These are phyloP conservation scores for Xerocomellus amylosporus DNA, from an alignment of 768 basidiomycete genomes.

Conservation along the genomic window DNA sequence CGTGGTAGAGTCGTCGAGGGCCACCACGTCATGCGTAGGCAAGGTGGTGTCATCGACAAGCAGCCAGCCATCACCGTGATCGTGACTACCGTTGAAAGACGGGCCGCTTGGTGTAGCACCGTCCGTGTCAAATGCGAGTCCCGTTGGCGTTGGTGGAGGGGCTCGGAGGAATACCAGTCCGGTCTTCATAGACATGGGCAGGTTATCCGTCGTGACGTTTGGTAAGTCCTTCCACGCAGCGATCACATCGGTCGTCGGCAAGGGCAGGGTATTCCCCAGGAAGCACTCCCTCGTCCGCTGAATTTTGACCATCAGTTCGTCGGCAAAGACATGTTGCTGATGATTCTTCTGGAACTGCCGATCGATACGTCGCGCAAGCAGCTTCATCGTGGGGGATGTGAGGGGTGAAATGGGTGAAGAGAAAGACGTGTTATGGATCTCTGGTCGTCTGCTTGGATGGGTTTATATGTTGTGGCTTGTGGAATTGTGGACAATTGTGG, in stretches of 20 bases:
- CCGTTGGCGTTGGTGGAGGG: constrained; percentile 23
- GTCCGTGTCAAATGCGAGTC: constrained; percentile 1
- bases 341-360: constrained; percentile 14
- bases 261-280: constrained; percentile 11
- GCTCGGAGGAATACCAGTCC: constrained; percentile 1
- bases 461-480: constrained; percentile 19
- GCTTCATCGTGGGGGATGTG: constrained; percentile 4
- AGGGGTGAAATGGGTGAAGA: neutral
- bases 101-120: neutral
- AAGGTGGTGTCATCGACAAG: neutral
- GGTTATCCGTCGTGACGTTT: constrained; percentile 15
- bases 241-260: constrained; percentile 14
- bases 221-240: constrained; percentile 28
- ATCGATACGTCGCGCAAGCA: constrained; percentile 1
- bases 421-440: neutral
- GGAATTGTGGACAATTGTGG: constrained; percentile 27
- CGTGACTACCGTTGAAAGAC: neutral
- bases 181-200: constrained; percentile 9
- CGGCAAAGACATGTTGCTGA: constrained; percentile 4
- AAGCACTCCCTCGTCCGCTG: constrained; percentile 23
- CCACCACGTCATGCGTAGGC: neutral
- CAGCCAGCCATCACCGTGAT: neutral
- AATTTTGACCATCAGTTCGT: constrained; percentile 14
- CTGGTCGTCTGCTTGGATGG: neutral
- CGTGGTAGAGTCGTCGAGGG: neutral